Evolutionary conservation across 2,329 filamentous ascomycete species (phyloP).

Genomic region (Xylaria digitata): DNA sequence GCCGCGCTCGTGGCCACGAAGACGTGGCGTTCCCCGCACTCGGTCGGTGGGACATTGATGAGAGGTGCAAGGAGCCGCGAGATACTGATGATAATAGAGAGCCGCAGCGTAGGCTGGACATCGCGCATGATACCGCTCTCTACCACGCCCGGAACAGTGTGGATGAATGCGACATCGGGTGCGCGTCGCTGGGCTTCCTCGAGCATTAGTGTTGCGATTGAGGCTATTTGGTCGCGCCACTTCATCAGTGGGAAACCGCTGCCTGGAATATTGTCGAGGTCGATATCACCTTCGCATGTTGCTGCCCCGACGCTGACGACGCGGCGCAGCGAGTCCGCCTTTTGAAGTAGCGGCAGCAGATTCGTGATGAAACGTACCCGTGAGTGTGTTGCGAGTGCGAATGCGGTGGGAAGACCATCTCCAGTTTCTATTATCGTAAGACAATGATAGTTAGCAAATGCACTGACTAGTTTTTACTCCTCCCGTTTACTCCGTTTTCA

Average conservation of each 20-base stretch:
- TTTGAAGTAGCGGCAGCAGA: slow-evolving; percentile 23
- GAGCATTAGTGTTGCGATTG: slow-evolving; percentile 34
- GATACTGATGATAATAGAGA: slow-evolving; percentile 21
- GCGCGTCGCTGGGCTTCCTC: slow-evolving; percentile 34
- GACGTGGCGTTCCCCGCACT: slow-evolving; percentile 52
- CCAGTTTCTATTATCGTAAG: slow-evolving; percentile 18
- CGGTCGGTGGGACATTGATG: slow-evolving; percentile 38
- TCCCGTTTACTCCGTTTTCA: too few species aligned
- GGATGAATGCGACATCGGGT: slow-evolving; percentile 39
- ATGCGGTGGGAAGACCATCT: slow-evolving; percentile 22
- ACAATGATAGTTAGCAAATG: not conserved
- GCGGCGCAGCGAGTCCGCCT: slow-evolving; percentile 23
- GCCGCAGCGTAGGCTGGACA: slow-evolving; percentile 8
- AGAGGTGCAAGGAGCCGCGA: slow-evolving; percentile 22
- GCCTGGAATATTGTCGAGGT: slow-evolving; percentile 31
- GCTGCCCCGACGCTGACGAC: slow-evolving; percentile 32
- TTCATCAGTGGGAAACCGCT: slow-evolving; percentile 22
- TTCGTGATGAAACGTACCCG: slow-evolving; percentile 26
- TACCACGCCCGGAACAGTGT: slow-evolving; percentile 38
- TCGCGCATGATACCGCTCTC: slow-evolving; percentile 40
- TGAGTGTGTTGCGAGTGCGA: slow-evolving; percentile 5
- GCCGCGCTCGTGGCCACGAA: slow-evolving; percentile 51
- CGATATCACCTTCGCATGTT: slow-evolving; percentile 30
- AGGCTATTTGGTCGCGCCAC: slow-evolving; percentile 35
- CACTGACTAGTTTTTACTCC: not conserved